These are phyloP conservation scores for Puccinia triticina DNA, from an alignment of 1,284 basidiomycete species.

Conservation along the genomic window DNA sequence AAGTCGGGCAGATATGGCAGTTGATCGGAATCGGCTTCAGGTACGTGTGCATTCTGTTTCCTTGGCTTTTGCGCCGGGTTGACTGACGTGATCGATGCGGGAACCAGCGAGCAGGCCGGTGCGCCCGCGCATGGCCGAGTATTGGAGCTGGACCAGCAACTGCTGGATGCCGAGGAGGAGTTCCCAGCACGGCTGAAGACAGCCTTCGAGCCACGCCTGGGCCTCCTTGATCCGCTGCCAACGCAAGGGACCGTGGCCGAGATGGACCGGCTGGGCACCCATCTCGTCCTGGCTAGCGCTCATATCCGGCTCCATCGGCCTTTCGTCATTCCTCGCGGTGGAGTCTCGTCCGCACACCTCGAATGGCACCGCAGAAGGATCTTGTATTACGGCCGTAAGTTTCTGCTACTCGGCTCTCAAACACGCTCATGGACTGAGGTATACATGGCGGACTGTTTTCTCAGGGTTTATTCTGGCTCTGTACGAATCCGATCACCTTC, in stretches of 20 bases:
- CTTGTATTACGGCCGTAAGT: conserved; percentile 35
- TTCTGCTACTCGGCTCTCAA: not conserved
- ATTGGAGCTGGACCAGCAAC: conserved; percentile 30
- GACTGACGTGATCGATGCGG: not conserved
- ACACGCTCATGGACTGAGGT: not conserved
- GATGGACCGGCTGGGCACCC: conserved; percentile 28
- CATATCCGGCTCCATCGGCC: conserved; percentile 34
- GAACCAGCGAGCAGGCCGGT: not conserved
- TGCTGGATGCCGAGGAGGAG: conserved; percentile 18
- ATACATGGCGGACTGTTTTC: not conserved
- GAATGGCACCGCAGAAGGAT: conserved; percentile 24
- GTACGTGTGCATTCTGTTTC: not conserved
- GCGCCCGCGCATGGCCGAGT: conserved; percentile 16
- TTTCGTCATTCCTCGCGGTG: conserved; percentile 16
- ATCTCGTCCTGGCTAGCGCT: conserved; percentile 28
- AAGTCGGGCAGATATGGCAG: conserved; percentile 33
- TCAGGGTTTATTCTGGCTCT: conserved; percentile 16
- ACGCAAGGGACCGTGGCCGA: not conserved
- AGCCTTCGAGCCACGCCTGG: not conserved
- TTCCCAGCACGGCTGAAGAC: conserved; percentile 23
- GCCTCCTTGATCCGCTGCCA: conserved; percentile 1
- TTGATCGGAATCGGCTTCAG: conserved; percentile 40
- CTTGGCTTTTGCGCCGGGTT: not conserved
- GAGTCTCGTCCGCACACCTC: not conserved
- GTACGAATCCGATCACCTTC: conserved; percentile 20